phyloP scores from a whole-genome alignment of 1,284 basidiomycete species.

The Apiotrichum domesticum region DNA sequence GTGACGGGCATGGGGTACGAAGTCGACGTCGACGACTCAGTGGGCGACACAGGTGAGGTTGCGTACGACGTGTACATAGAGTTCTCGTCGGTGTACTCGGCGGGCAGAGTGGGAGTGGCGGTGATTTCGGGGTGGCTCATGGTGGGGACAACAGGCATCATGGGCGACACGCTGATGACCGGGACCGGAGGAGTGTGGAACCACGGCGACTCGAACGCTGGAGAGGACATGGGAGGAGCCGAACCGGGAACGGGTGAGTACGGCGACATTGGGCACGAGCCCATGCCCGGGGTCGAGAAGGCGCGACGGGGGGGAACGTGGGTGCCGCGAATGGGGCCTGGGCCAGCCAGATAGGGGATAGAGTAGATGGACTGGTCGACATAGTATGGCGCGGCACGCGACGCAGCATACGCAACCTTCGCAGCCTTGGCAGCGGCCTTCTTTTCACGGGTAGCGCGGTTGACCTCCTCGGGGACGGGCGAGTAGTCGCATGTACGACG shows the following conservation, averaged over 20 bases:
- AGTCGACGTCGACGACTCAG: slow-evolving; percentile 18
- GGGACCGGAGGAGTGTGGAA: slow-evolving; percentile 22
- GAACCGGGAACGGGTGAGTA: slow-evolving; percentile 28
- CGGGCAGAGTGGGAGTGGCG: slow-evolving; percentile 4
- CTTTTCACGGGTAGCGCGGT: slow-evolving; percentile 42
- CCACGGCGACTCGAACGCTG: slow-evolving; percentile 37
- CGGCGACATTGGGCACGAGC: slow-evolving; percentile 10
- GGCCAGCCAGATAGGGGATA: slow-evolving; percentile 26
- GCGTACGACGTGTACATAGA: slow-evolving; percentile 6
- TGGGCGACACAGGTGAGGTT: slow-evolving; percentile 23
- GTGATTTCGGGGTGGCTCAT: slow-evolving; percentile 7
- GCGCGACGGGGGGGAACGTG: slow-evolving; percentile 31
- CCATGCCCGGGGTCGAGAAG: slow-evolving; percentile 29
- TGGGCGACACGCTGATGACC: slow-evolving; percentile 16
- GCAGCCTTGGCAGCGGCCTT: slow-evolving; percentile 40
- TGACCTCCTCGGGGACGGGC: slow-evolving; percentile 45
- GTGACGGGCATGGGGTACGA: slow-evolving; percentile 22
- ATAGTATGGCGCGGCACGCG: slow-evolving; percentile 30
- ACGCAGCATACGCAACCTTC: slow-evolving; percentile 20
- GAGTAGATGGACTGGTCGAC: slow-evolving; percentile 28
- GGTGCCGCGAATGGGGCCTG: slow-evolving; percentile 19
- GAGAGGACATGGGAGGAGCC: slow-evolving; percentile 30
- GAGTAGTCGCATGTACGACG: slow-evolving; percentile 43
- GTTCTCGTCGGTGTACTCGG: slow-evolving; percentile 6
- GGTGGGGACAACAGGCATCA: slow-evolving; percentile 16